Base-by-base conservation (phyloP, 805 yeast species). In the Ogataea paradorogensis region DNA sequence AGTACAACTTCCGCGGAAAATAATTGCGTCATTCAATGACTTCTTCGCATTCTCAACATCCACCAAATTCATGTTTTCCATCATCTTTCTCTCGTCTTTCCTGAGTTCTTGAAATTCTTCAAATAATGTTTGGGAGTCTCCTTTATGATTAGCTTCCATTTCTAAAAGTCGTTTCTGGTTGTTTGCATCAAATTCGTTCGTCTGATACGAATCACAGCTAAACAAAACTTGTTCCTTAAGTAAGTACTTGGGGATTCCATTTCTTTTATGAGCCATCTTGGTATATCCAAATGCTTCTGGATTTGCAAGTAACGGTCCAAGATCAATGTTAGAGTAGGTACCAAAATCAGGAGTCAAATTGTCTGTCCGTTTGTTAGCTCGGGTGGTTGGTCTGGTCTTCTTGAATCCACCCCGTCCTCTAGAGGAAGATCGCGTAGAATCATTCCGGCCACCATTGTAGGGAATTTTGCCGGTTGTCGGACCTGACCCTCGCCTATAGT, bases 21-120 rank as follows among this genome's bases (percentile, higher is more conserved):
- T 61, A 36, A 93, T 87, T 1, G 98, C 99, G 45, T 91, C 95
- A 45, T 77, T 80, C n/a, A 93, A 69, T 40, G 82, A 80, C 61
- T 89, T 88, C 29, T 88, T 77, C 0, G 76, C 78, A 47, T 88
- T 89, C 48, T 87, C 95, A 31, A 81, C 82, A 60, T 93, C 99
- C 3, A 93, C 96, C 4, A 88, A 65, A 1, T 95, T 95, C 42
- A 78, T 64, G 1, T 67, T 62, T 54, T 89, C 96, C 96, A 90
- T 89, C 40, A 77, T 71, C 30, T 64, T 63, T 42, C 98, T 69
- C 62, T 90, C 98, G 6, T 57, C 59, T 13, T 82, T 89, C 41
- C 96, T 71, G 78, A 85, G 71, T 36, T 66, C 72, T 52, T 82
- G 90, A 40, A 87, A 74, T 32, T 79, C 78, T 50, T 86, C 95